Percentiles rank a stretch among this genome's conserved stretches.
Conservation (phyloP, 2,329 filamentous ascomycete species). For the Teratosphaeria gauchensis region DNA sequence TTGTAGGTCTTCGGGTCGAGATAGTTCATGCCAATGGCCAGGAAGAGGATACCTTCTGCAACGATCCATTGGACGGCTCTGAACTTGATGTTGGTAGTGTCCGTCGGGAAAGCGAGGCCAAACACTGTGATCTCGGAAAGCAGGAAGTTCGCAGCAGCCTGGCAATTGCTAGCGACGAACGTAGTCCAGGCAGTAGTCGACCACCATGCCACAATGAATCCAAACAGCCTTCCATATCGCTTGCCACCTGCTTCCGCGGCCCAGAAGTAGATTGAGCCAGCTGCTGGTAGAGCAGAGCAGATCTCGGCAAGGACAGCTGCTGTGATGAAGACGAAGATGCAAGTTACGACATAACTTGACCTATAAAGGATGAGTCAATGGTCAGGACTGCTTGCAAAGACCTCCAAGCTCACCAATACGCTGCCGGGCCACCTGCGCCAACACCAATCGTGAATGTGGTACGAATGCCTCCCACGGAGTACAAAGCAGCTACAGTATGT, state of each 20-base stretch:
- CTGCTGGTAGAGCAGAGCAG: conserved; percentile 49
- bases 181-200: conserved; percentile 54
- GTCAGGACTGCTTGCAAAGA: neutral
- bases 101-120: conserved; percentile 45
- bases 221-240: conserved; percentile 46
- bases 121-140: conserved; percentile 48
- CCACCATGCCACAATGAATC: conserved; percentile 57
- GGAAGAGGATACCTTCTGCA: conserved; percentile 34
- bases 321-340: conserved; percentile 52
- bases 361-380: conserved; percentile 21
- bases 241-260: conserved; percentile 50
- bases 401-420: conserved; percentile 43
- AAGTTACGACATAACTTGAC: conserved; percentile 52
- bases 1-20: conserved; percentile 34
- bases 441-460: conserved; percentile 55
- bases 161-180: conserved; percentile 27
- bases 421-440: conserved; percentile 50
- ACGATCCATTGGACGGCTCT: conserved; percentile 53
- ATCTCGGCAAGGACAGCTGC: conserved; percentile 52
- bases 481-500: conserved; percentile 43
- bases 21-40: conserved; percentile 31
- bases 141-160: conserved; percentile 31
- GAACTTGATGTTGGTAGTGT: conserved; percentile 45
- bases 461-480: conserved; percentile 49
- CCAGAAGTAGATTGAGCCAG: conserved; percentile 53